Percentiles rank a stretch among this genome's conserved stretches.
Conservation (phyloP, 1,139 yeast genomes). For the Candida smagusa region DNA sequence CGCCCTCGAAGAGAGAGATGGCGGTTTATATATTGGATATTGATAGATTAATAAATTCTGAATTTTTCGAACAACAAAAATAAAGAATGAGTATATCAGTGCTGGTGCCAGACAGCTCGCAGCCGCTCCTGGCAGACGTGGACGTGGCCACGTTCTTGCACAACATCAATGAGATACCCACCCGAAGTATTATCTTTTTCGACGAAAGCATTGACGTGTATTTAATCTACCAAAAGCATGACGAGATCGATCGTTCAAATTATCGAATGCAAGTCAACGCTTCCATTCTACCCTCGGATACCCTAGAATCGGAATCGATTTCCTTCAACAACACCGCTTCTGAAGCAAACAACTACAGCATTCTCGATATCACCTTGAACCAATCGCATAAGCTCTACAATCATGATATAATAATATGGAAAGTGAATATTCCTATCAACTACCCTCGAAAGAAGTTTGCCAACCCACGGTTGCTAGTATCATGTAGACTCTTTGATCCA, state of each 20-base stretch:
- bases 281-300: constrained; percentile 28
- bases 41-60: constrained; percentile 11
- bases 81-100: constrained; percentile 12
- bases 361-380: constrained; percentile 14
- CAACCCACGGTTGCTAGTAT: constrained; percentile 29
- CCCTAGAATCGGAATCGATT: constrained; percentile 11
- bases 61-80: not conserved
- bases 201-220: constrained; percentile 40
- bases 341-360: constrained; percentile 12
- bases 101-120: constrained; percentile 9
- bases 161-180: not conserved
- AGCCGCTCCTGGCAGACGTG: not conserved
- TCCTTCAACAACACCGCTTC: constrained; percentile 2
- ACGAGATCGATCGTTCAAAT: constrained; percentile 5
- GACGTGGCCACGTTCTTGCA: too few species aligned
- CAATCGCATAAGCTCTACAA: constrained; percentile 13
- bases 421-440: constrained; percentile 30
- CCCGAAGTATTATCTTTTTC: constrained; percentile 27
- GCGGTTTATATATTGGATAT: constrained; percentile 46
- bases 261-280: constrained; percentile 23
- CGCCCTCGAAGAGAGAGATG: constrained; percentile 38
- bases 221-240: constrained; percentile 18
- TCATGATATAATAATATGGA: constrained; percentile 26
- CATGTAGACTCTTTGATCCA: constrained; percentile 17
- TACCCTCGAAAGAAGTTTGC: constrained; percentile 36